phyloP scores from a whole-genome alignment of 2,329 filamentous ascomycete species.

The Epichloe gansuensis region DNA sequence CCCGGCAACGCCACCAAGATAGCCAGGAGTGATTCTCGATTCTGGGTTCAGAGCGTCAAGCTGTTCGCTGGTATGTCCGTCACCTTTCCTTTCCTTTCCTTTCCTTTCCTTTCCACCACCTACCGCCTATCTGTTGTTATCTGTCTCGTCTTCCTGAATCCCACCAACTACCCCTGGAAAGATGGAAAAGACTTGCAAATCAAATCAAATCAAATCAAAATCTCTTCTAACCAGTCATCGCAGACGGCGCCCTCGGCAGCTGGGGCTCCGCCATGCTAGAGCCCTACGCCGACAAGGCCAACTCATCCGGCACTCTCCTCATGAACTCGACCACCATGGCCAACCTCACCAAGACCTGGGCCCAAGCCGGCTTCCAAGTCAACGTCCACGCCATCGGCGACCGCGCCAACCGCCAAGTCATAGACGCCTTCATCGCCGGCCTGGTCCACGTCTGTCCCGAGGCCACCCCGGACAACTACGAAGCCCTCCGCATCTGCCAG shows the following conservation, averaged over 20 bases:
- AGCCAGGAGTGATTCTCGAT: constrained; percentile 30
- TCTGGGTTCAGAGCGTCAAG: constrained; percentile 52
- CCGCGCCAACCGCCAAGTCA: constrained; percentile 49
- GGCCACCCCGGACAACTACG: constrained; percentile 10
- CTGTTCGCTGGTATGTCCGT: constrained; percentile 46
- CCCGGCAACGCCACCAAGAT: constrained; percentile 30
- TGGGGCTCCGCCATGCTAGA: constrained; percentile 63
- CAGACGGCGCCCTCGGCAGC: constrained; percentile 56
- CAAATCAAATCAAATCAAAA: too few relatives aligned
- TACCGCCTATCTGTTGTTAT: background rate
- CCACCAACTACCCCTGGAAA: background rate
- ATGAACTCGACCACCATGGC: constrained; percentile 49
- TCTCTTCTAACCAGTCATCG: background rate
- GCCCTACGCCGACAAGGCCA: constrained; percentile 50
- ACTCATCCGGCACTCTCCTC: constrained; percentile 49
- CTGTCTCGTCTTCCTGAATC: background rate
- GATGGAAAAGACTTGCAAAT: background rate
- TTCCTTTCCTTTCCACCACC: too few relatives aligned
- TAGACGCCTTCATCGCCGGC: constrained; percentile 48
- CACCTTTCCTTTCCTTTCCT: background rate
- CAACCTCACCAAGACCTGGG: constrained; percentile 43
- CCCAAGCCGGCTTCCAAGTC: constrained; percentile 49
- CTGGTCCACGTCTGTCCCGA: constrained; percentile 40
- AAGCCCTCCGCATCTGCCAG: constrained; percentile 36
- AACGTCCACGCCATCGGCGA: constrained; percentile 65